These are phyloP conservation scores for Pholiota adiposa DNA, from an alignment of 1,284 basidiomycete species.

Conservation along the genomic window DNA sequence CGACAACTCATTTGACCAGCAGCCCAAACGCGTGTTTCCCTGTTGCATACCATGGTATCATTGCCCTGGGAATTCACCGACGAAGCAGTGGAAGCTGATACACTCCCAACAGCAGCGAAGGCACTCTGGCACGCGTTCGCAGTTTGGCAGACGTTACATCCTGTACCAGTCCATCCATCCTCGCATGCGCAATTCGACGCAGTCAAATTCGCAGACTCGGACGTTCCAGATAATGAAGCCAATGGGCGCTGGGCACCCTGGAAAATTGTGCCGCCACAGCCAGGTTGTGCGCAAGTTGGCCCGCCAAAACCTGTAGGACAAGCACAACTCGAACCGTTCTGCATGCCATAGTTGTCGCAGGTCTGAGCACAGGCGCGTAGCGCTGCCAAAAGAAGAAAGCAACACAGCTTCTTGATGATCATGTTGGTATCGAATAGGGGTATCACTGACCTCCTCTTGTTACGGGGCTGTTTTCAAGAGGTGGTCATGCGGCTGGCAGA, in stretches of 20 bases:
- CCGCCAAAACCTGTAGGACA: constrained; percentile 84
- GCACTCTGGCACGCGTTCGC: constrained; percentile 64
- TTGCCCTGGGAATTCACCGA: constrained; percentile 43
- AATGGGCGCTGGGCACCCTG: constrained; percentile 64
- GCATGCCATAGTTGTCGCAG: constrained; percentile 74
- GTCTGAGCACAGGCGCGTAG: constrained; percentile 45
- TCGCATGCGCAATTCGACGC: constrained; percentile 66
- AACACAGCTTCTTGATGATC: constrained; percentile 14
- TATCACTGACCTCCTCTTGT: not conserved
- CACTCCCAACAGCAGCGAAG: constrained; percentile 46
- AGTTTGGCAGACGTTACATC: constrained; percentile 77
- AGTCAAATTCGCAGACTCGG: constrained; percentile 70
- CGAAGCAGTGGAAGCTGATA: constrained; percentile 31
- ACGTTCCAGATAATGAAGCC: constrained; percentile 47
- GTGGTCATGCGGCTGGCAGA: not conserved
- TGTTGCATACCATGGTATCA: constrained; percentile 67
- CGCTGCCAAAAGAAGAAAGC: constrained; percentile 19
- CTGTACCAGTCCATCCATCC: constrained; percentile 74
- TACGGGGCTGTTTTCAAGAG: not conserved
- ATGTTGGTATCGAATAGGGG: constrained; percentile 2
- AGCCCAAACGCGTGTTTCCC: constrained; percentile 62
- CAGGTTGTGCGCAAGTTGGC: constrained; percentile 66
- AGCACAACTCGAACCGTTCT: constrained; percentile 59
- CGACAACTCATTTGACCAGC: constrained; percentile 75
- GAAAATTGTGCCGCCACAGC: constrained; percentile 82